Conservation (phyloP, 345 rosid species). For the Fremontodendron californicum region DNA sequence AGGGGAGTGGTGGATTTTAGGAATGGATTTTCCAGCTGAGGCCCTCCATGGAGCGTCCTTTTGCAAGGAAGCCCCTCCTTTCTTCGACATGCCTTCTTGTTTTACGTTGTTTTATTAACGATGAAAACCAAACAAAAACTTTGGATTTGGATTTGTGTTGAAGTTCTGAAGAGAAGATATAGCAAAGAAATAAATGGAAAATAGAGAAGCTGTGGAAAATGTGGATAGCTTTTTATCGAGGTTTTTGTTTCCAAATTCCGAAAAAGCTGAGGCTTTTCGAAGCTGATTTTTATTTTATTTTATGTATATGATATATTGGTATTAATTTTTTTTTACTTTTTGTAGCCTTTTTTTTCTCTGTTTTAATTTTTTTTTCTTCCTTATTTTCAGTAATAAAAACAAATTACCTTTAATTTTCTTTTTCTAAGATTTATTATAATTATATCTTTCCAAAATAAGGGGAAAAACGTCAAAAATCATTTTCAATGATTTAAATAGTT, state of each 20-base stretch:
- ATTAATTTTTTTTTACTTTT: no score
- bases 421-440: neutral
- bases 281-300: neutral
- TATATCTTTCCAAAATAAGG: no score
- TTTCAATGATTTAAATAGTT: no score
- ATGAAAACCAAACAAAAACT: neutral
- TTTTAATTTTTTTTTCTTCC: neutral
- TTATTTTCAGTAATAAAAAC: neutral
- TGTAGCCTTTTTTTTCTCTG: neutral
- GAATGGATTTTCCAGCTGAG: slow-evolving; percentile 53
- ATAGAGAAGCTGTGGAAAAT: neutral
- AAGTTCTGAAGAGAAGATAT: neutral
- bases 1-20: slow-evolving; percentile 69
- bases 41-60: slow-evolving; percentile 91
- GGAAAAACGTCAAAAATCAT: no score
- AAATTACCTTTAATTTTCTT: neutral
- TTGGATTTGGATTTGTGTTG: neutral
- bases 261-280: neutral
- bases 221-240: neutral
- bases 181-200: neutral
- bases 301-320: neutral
- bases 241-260: neutral
- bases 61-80: slow-evolving; percentile 50
- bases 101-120: neutral
- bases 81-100: slow-evolving; percentile 47